Percentiles rank a stretch among this genome's conserved stretches.
These are phyloP conservation scores for Psidium friedrichsthalianum DNA, from an alignment of 345 rosid species.

Conservation along the genomic window DNA sequence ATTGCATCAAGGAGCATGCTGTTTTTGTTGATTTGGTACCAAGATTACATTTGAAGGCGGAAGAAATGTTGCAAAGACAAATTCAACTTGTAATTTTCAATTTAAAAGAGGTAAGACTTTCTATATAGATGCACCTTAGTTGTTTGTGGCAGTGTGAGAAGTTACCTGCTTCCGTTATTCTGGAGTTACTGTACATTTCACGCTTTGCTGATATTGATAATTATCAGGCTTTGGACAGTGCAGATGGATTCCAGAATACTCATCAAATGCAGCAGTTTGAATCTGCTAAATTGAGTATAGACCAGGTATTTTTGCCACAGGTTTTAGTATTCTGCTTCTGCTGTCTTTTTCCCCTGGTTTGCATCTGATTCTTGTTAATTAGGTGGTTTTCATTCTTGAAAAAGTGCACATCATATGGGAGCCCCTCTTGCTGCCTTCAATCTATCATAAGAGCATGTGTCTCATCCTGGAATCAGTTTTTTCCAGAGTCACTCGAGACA, in stretches of 20 bases:
- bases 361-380: slow-evolving; percentile 6
- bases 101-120: slow-evolving; percentile 54
- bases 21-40: slow-evolving; percentile 92
- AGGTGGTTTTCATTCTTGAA: slow-evolving; percentile 87
- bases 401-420: slow-evolving; percentile 95
- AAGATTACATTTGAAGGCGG: slow-evolving; percentile 70
- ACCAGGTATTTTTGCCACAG: slow-evolving; percentile 45
- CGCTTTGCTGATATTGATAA: slow-evolving; percentile 1
- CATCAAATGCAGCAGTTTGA: slow-evolving; percentile 72
- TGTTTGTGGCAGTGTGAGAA: not conserved
- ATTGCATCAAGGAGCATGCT: slow-evolving; percentile 65
- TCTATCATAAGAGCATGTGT: slow-evolving; percentile 81
- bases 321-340: not conserved
- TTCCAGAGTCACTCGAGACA: slow-evolving; percentile 59
- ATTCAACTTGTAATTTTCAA: slow-evolving; percentile 57
- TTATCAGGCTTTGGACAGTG: slow-evolving; percentile 75
- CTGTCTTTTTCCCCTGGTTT: not conserved
- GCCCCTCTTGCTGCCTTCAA: slow-evolving; percentile 64
- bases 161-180: not conserved
- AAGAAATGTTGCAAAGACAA: slow-evolving; percentile 74
- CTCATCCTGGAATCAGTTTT: slow-evolving; percentile 68
- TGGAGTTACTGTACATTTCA: not conserved
- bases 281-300: slow-evolving; percentile 80
- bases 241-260: slow-evolving; percentile 91
- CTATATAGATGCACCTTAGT: not conserved